These are phyloP conservation scores for Magnolia kwangsiensis DNA, from an alignment of 164 flowering plant species.

Conservation along the genomic window DNA sequence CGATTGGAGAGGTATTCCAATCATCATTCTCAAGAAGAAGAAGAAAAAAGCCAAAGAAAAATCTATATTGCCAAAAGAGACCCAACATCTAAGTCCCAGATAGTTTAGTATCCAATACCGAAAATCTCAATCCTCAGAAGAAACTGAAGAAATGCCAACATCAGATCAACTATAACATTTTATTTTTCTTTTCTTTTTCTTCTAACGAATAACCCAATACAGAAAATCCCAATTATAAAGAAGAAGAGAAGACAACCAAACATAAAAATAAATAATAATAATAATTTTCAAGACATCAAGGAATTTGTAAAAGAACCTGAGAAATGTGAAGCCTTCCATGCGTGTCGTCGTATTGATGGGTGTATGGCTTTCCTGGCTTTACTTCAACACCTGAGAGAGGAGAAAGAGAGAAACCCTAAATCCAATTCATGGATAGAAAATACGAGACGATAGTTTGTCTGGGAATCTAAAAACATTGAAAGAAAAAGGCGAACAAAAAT, in stretches of 20 bases:
- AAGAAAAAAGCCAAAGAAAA: too few relatives aligned
- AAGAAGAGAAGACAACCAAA: background rate
- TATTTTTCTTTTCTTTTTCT: too few relatives aligned
- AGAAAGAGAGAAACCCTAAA: background rate
- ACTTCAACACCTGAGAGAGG: constrained; percentile 63
- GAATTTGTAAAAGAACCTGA: constrained; percentile 41
- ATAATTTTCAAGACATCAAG: too few relatives aligned
- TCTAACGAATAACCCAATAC: too few relatives aligned
- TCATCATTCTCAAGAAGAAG: background rate
- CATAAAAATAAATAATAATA: background rate
- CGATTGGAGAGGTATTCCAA: background rate
- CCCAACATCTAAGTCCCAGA: too few relatives aligned
- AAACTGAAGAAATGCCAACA: too few relatives aligned
- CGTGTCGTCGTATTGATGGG: constrained; percentile 30
- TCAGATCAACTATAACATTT: too few relatives aligned
- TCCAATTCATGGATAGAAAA: background rate
- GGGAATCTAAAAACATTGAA: background rate
- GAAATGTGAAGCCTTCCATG: constrained; percentile 66
- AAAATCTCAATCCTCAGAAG: too few relatives aligned
- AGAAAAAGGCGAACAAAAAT: background rate
- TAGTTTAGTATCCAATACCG: too few relatives aligned
- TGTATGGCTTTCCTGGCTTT: constrained; percentile 60
- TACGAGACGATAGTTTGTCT: background rate
- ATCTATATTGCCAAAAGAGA: too few relatives aligned
- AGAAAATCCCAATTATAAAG: background rate